Base-by-base conservation (phyloP, 2,329 filamentous ascomycete species). In the Penicillium hordei region DNA sequence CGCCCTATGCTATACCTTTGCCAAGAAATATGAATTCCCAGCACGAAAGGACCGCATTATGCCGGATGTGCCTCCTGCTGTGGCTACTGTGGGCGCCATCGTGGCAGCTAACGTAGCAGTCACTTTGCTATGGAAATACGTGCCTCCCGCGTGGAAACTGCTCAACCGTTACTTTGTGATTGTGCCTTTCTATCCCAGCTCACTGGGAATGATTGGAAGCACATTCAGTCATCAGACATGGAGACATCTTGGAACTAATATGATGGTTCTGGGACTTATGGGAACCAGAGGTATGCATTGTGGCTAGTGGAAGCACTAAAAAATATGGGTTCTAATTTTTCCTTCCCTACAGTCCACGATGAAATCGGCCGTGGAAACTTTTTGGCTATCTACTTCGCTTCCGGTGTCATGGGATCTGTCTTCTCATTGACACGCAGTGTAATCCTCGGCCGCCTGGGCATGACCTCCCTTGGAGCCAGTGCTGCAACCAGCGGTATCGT, bases 101-200 rank as follows among this genome's bases (percentile, higher is more conserved):
- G 74, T 85, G 27, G 75, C 72, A n/a, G 54, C 77, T 40, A 85
- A 87, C 60, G 27, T 79, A 19, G 64, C 73, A 10, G 70, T 84
- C n/a, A 83, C 80, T 57, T 39, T 80, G n/a, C 63, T 79, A 54
- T 85, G 83, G 80, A 80, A 79, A 53, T 57, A 78, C 31, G 52
- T 74, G 25, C 82, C 83, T 17, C 81, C 80, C 0, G 66, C 82
- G 25, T 87, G 84, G 84, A 75, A 76, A 29, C 57, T 80, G 23
- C 75, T 85, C 60, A 86, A 84, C 60, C 81, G 79, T 52, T 85
- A 83, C 72, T 83, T 84, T 67, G 76, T 82, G 53, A 76, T 78
- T 38, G 75, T 80, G 5, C 79, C 82, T 4, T 76, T 79, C 19
- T 82, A 81, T 59, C 85, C 85, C 1, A 77, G 79, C 57, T 76